Evolutionary conservation across 139 green algal species (phyloP).

Genomic region (Ettlia oleoabundans): DNA sequence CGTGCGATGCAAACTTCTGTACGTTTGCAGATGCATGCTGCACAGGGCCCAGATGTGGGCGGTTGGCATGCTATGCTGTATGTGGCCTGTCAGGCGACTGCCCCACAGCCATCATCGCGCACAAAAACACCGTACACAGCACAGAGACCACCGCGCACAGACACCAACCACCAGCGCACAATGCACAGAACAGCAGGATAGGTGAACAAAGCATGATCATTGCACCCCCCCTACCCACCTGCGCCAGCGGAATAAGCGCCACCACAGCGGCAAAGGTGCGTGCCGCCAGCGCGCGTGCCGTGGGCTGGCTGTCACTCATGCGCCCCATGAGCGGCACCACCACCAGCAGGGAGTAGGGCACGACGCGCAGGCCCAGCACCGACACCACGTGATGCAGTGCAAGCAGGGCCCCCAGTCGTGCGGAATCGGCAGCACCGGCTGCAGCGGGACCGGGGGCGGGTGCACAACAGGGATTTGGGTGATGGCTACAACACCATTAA

Average conservation of each 20-base stretch:
- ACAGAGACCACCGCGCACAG: too few species aligned
- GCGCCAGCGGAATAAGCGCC: slow-evolving; percentile 87
- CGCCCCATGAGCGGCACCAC: slow-evolving; percentile 89
- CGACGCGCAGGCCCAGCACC: slow-evolving; percentile 72
- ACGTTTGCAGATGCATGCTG: too few species aligned
- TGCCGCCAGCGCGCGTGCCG: slow-evolving; percentile 68
- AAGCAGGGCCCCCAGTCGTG: slow-evolving; percentile 37
- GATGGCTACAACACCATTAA: not conserved
- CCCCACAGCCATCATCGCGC: too few species aligned
- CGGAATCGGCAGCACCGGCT: slow-evolving; percentile 12
- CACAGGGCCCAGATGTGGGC: too few species aligned
- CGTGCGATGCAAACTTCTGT: too few species aligned
- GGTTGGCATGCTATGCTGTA: too few species aligned
- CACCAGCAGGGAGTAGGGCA: slow-evolving; percentile 82
- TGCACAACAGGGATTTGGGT: not conserved
- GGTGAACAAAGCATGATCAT: too few species aligned
- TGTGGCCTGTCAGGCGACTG: too few species aligned
- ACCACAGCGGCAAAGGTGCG: slow-evolving; percentile 85
- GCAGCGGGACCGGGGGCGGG: not conserved
- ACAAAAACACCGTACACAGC: too few species aligned
- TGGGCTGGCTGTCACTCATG: slow-evolving; percentile 81
- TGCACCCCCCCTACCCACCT: slow-evolving; percentile 66
- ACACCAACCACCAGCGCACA: too few species aligned
- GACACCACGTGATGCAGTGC: slow-evolving; percentile 22
- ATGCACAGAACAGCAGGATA: too few species aligned